Percentiles rank a stretch among this genome's conserved stretches.
Conservation (phyloP, 2,329 filamentous ascomycete species). For the Penicillium sp. region DNA sequence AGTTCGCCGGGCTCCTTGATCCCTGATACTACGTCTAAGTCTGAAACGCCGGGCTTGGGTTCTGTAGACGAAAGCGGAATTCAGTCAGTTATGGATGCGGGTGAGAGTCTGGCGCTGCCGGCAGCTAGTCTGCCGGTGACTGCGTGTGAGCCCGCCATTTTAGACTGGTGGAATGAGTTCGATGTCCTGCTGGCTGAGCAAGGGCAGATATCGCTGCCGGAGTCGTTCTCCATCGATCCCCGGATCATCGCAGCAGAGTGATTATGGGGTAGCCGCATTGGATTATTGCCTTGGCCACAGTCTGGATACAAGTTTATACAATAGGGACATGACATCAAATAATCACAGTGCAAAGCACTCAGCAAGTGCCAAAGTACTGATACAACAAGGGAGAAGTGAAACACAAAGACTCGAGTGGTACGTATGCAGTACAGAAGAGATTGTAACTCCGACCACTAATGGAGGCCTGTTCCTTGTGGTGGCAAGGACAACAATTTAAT, state of each 20-base stretch:
- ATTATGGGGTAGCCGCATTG: not conserved
- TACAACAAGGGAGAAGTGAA: constrained; percentile 12
- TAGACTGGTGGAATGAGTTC: constrained; percentile 35
- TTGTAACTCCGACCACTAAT: not conserved
- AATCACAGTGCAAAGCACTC: too few species aligned
- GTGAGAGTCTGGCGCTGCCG: constrained; percentile 11
- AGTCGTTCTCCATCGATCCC: constrained; percentile 15
- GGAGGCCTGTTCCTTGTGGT: constrained; percentile 12
- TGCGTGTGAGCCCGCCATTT: not conserved
- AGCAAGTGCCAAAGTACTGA: not conserved
- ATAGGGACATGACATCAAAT: not conserved
- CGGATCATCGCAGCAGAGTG: constrained; percentile 8
- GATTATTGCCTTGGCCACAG: not conserved
- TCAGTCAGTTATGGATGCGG: constrained; percentile 13
- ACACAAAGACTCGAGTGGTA: constrained; percentile 2
- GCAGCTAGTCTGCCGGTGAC: constrained; percentile 8
- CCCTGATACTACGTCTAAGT: constrained; percentile 3
- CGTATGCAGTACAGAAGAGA: not conserved
- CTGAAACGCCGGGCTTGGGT: constrained; percentile 9
- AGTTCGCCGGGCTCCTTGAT: constrained; percentile 2
- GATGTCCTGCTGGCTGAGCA: constrained; percentile 32
- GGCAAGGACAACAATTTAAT: constrained; percentile 1
- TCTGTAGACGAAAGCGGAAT: constrained; percentile 1
- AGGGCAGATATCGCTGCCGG: constrained; percentile 8
- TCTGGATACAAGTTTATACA: too few species aligned